These are phyloP conservation scores for Penicillium crustosum DNA, from an alignment of 2,329 filamentous ascomycete species.

Conservation along the genomic window DNA sequence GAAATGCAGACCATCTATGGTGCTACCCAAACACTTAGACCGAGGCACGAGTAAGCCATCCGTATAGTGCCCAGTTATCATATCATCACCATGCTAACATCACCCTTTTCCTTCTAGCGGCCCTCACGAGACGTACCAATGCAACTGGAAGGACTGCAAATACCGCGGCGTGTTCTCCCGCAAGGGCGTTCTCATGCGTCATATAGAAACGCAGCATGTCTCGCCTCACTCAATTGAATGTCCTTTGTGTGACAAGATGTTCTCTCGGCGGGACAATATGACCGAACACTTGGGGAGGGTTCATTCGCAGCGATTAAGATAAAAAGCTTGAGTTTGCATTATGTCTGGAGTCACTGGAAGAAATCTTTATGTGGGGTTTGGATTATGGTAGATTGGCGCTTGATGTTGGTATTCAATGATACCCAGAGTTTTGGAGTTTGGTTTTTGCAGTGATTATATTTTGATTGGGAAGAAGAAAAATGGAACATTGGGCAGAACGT, in stretches of 20 bases:
- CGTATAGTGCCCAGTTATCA: background rate
- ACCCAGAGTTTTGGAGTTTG: background rate
- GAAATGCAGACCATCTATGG: background rate
- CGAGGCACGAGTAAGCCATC: background rate
- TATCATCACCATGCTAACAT: background rate
- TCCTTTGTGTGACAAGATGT: background rate
- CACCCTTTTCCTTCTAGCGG: background rate
- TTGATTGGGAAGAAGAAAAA: background rate
- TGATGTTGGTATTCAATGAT: background rate
- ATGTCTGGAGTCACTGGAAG: background rate
- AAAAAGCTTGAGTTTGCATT: background rate
- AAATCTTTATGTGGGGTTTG: background rate
- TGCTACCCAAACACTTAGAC: background rate
- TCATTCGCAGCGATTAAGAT: background rate
- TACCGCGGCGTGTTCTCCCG: background rate
- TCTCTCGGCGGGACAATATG: background rate
- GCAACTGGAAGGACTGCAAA: background rate
- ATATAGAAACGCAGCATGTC: conserved; percentile 4
- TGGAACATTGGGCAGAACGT: background rate
- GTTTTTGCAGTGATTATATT: background rate
- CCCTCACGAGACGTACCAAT: background rate
- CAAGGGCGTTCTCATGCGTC: background rate
- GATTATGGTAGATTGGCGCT: background rate
- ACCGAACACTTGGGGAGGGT: background rate
- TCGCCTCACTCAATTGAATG: background rate